These are phyloP conservation scores for Piromyces sp. DNA, from an alignment of 192 early-diverging fungal species.

Conservation along the genomic window DNA sequence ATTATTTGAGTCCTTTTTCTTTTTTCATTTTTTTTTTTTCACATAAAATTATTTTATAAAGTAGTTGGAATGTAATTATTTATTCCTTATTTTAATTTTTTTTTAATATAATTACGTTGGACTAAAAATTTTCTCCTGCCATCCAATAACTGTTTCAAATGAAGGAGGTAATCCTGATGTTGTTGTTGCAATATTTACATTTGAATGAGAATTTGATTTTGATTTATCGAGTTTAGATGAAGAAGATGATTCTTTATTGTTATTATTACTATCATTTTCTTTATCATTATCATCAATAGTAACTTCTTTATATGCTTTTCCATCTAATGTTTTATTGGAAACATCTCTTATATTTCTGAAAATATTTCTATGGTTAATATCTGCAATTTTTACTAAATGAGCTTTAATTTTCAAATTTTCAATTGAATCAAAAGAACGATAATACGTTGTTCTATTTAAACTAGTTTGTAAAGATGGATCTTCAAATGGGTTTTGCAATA, in stretches of 20 bases:
- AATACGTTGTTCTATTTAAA: neutral
- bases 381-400: constrained; percentile 7
- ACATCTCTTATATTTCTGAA: neutral
- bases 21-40: no score
- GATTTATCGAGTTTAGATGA: neutral
- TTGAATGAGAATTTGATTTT: neutral
- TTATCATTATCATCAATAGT: neutral
- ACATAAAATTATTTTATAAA: no score
- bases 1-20: no score
- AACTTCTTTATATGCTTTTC: neutral
- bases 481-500: neutral
- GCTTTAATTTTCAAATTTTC: constrained; percentile 13
- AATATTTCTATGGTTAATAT: constrained; percentile 1
- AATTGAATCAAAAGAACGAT: constrained; percentile 13
- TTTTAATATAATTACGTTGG: neutral
- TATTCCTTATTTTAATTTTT: no score
- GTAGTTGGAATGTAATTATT: no score
- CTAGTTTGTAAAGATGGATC: neutral
- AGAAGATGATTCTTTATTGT: neutral
- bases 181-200: neutral
- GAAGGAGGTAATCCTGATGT: neutral
- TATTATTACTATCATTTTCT: neutral
- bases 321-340: neutral
- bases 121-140: neutral
- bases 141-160: neutral